Base-by-base conservation (phyloP, 2,329 filamentous ascomycete genomes). In the Ceratocystiopsis brevicomis region DNA sequence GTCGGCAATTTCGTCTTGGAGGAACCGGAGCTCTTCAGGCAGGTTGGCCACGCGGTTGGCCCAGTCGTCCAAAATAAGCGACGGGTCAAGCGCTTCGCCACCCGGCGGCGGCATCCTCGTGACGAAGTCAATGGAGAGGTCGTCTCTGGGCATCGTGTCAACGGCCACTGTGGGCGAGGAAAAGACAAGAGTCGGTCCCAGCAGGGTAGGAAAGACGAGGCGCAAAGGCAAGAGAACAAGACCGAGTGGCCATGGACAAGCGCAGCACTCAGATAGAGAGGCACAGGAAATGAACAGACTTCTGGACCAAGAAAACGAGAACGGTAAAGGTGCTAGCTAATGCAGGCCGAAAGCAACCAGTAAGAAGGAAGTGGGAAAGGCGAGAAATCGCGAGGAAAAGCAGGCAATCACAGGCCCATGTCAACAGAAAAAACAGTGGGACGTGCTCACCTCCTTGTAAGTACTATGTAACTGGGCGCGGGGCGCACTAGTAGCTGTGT, bases 1-100 rank as follows among this genome's bases (percentile, higher is more conserved):
- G 56, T 82, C 78, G 54, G 76, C 68, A 49, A 88, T 82, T 61
- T 90, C 83, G 56, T 87, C 82, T 54, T 87, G 79, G 48, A 88
- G 69, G 62, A 87, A 86, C 17, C 78, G 77, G 47, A 90, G 77
- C 61, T 90, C 83, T 49, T 83, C 80, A 48, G 82, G 82, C 25
- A 88, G 68, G 54, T 90, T 90, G 53, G 81, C 76, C 17, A 81
- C 79, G 61, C 65, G 69, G 57, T 78, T 75, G 56, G 79, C 74
- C 67, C 81, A 87, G 58, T 86, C 80, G 58, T 88, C 81, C 52
- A 87, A 72, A 54, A 86, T 76, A 50, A 79, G 66, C 44, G 78
- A 69, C 46, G 73, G 71, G 53, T 79, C 75, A 57, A 75, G 67
- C 47, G 69, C 63, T 56, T 78, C 75, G 39, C 64, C 64, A 40